Evolutionary conservation across 768 basidiomycete species (phyloP), one percentile per base, ranked within the genome.

Genomic region (Leccinellum rugosiceps): DNA sequence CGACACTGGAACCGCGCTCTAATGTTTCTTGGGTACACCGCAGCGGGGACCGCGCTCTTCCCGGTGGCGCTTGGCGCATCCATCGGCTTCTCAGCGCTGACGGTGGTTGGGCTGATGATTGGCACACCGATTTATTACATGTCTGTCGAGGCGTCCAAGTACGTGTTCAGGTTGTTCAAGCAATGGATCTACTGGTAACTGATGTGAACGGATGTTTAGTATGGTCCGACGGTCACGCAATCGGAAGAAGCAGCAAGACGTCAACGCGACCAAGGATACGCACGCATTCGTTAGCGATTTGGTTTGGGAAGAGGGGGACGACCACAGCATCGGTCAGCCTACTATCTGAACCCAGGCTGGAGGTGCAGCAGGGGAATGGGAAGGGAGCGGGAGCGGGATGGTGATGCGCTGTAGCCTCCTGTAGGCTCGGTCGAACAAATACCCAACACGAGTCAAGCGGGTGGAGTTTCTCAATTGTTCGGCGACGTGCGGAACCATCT

Each of bases 21-120:
- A 1, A 23, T 25, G 21, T 15, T 46, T 14, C 15, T 46, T 8
- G n/a, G 45, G 23, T 15, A 26, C 25, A 9, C 23, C 3, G 25
- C 23, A 14, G 14, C 25, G 23, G 45, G 45, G 3, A 47, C 21
- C 6, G 25, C 51, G 1, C 14, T 58, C 44, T 38, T 67, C 25
- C 64, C 66, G 13, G 55, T 38, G 10, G 3, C 60, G 6, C 48
- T 68, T 5, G 66, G 66, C 4, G 56, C 66, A 17, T 68, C 64
- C 1, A 46, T 46, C 4, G 17, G 35, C 17, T 38, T 17, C 17
- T 8, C 35, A 14, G 35, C 35, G 35, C 35, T 38, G 35, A n/a
- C 17, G 8, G 8, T 38, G 8, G 35, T n/a, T 38, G 35, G 1
- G 17, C 8, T n/a, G 17, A 17, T 8, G 1, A 14, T n/a, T n/a